These are phyloP conservation scores for Claviceps sp. DNA, from an alignment of 2,329 filamentous ascomycete species.

Conservation along the genomic window DNA sequence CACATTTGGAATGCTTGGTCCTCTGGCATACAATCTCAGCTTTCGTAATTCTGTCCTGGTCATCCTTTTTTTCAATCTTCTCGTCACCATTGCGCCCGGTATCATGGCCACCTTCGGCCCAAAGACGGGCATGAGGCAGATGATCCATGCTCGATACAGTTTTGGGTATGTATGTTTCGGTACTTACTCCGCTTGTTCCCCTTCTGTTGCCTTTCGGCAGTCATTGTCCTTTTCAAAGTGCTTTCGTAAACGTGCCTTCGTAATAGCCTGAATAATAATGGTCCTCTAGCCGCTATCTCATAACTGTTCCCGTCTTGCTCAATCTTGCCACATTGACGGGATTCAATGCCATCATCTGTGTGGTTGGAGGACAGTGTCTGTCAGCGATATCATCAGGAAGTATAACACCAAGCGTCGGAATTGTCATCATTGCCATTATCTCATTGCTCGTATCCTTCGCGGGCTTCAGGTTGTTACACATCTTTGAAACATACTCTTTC, in stretches of 20 bases:
- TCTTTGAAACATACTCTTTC: slow-evolving; percentile 45
- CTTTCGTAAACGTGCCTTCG: no score
- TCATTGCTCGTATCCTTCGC: slow-evolving; percentile 48
- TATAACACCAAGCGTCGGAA: slow-evolving; percentile 41
- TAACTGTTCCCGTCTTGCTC: slow-evolving; percentile 45
- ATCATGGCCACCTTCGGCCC: slow-evolving; percentile 45
- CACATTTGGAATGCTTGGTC: slow-evolving; percentile 50
- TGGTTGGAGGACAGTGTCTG: slow-evolving; percentile 46
- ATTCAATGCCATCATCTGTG: slow-evolving; percentile 49
- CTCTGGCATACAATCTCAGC: slow-evolving; percentile 37
- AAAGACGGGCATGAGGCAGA: slow-evolving; percentile 50
- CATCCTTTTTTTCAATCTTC: slow-evolving; percentile 49
- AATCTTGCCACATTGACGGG: slow-evolving; percentile 50
- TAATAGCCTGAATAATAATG: background rate
- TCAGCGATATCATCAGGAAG: slow-evolving; percentile 35
- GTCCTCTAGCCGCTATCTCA: slow-evolving; percentile 34
- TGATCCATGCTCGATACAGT: slow-evolving; percentile 50
- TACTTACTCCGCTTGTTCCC: background rate
- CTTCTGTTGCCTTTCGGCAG: background rate
- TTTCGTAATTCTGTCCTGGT: slow-evolving; percentile 43
- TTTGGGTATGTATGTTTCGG: slow-evolving; percentile 34
- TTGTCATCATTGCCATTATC: slow-evolving; percentile 45
- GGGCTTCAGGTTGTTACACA: slow-evolving; percentile 42
- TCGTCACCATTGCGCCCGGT: slow-evolving; percentile 39
- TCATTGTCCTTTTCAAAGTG: background rate